Evolutionary conservation across 345 rosid species (phyloP).

Genomic region (Chamaenerion angustifolium): DNA sequence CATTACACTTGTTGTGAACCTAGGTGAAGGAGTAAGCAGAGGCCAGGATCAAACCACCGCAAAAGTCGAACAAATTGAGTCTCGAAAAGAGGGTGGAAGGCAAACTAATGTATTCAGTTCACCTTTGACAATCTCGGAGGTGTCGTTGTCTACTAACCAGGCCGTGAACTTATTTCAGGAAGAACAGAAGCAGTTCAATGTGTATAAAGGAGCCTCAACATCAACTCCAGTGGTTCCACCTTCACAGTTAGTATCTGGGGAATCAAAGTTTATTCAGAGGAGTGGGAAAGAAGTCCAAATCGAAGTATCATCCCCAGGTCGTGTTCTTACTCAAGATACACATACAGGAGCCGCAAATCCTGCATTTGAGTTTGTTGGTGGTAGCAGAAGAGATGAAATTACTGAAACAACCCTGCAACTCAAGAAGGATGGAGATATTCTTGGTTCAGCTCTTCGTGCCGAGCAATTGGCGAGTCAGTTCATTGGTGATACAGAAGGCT

Average conservation of each 20-base stretch:
- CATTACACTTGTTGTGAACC: conserved; percentile 16
- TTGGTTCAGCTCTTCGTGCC: conserved; percentile 48
- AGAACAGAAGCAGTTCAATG: conserved; percentile 15
- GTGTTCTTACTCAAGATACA: conserved; percentile 17
- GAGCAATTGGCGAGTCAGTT: conserved; percentile 45
- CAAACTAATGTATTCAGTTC: conserved; percentile 17
- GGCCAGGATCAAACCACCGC: conserved; percentile 15
- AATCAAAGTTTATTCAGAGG: conserved; percentile 15
- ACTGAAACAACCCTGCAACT: conserved; percentile 18
- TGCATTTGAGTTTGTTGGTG: conserved; percentile 14
- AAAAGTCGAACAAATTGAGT: conserved; percentile 19
- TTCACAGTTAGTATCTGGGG: conserved; percentile 33
- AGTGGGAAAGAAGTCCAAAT: conserved; percentile 21
- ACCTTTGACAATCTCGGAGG: conserved; percentile 17
- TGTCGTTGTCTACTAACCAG: conserved; percentile 25
- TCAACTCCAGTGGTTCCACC: conserved; percentile 40
- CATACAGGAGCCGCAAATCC: conserved; percentile 22
- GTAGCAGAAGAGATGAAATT: conserved; percentile 17
- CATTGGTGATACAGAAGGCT: conserved; percentile 59
- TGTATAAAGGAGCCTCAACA: conserved; percentile 13
- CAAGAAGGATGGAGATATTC: conserved; percentile 34
- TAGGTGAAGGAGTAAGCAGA: conserved; percentile 18
- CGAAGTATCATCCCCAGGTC: conserved; percentile 31
- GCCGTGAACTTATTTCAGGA: conserved; percentile 22
- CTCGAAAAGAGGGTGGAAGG: conserved; percentile 15